Percentiles rank a stretch among this genome's conserved stretches.
phyloP scores from a whole-genome alignment of 2,329 filamentous ascomycete species.

The Fusarium sp. region DNA sequence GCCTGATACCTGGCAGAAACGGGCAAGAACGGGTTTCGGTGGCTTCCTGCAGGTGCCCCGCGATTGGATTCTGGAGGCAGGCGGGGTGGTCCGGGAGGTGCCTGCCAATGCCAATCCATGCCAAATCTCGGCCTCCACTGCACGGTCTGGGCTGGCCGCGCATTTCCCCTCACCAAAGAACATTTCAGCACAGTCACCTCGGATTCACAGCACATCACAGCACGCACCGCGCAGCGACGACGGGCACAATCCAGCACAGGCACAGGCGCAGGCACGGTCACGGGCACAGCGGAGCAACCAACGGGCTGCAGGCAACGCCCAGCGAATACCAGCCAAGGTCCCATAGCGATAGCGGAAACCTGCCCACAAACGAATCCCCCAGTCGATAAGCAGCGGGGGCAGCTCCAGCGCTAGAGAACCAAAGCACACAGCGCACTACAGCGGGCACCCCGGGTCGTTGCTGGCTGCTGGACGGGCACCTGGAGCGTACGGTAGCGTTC shows the following conservation, averaged over 20 bases:
- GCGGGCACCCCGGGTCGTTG: neutral
- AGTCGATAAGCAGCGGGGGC: neutral
- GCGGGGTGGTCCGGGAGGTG: neutral
- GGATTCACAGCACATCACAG: slow-evolving; percentile 38
- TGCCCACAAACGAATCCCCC: neutral
- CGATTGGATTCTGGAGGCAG: slow-evolving; percentile 8
- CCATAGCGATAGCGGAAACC: neutral
- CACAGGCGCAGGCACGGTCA: slow-evolving; percentile 7
- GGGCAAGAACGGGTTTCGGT: slow-evolving; percentile 10
- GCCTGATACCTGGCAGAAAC: neutral
- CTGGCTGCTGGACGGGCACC: neutral
- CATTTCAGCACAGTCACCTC: slow-evolving; percentile 54
- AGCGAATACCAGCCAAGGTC: neutral
- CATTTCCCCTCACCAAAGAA: slow-evolving; percentile 51
- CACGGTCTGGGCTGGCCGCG: slow-evolving; percentile 35
- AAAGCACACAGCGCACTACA: neutral
- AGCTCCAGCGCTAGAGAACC: neutral
- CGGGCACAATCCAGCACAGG: slow-evolving; percentile 23
- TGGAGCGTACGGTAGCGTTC: slow-evolving; percentile 5
- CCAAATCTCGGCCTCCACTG: slow-evolving; percentile 22
- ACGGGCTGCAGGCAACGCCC: neutral
- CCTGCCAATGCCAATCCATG: slow-evolving; percentile 12
- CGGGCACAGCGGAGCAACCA: neutral
- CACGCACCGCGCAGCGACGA: slow-evolving; percentile 22
- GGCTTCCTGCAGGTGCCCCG: slow-evolving; percentile 14